A percentile compares a stretch with the other conserved stretches of the same genome.
These are phyloP conservation scores for Corylus americana DNA, from an alignment of 306 rosid species.

Conservation along the genomic window DNA sequence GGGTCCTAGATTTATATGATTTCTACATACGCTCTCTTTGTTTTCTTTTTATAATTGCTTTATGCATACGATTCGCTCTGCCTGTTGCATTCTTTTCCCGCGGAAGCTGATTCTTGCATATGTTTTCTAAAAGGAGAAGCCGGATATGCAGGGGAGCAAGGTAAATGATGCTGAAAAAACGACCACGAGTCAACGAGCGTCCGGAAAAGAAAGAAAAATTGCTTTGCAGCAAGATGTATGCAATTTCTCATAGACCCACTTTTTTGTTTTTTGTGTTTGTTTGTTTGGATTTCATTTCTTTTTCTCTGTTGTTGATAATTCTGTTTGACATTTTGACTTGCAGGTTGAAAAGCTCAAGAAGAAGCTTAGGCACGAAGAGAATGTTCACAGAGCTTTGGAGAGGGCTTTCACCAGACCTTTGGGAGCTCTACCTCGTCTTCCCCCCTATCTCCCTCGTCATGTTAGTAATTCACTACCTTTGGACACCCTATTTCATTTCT, in stretches of 20 bases:
- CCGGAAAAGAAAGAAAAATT: conserved; percentile 55
- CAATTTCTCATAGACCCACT: conserved; percentile 3
- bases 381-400: conserved; percentile 73
- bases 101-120: conserved; percentile 37
- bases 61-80: conserved; percentile 4
- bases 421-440: conserved; percentile 97
- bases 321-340: conserved; percentile 23
- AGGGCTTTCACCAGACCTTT: conserved; percentile 91
- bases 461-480: conserved; percentile 47
- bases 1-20: conserved; percentile 9
- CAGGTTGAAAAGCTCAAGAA: conserved; percentile 96
- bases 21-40: neutral
- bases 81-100: conserved; percentile 4
- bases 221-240: conserved; percentile 85
- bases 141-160: conserved; percentile 59
- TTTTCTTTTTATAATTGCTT: neutral
- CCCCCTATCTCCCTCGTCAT: conserved; percentile 80
- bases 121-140: conserved; percentile 47
- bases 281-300: conserved; percentile 12
- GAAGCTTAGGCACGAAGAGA: conserved; percentile 87
- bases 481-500: neutral
- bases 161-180: conserved; percentile 31
- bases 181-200: conserved; percentile 40
- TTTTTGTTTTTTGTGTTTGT: neutral
- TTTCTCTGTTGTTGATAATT: conserved; percentile 9